Evolutionary conservation across 2,329 filamentous ascomycete species (phyloP).

Genomic region (Mollisiaceae sp.): DNA sequence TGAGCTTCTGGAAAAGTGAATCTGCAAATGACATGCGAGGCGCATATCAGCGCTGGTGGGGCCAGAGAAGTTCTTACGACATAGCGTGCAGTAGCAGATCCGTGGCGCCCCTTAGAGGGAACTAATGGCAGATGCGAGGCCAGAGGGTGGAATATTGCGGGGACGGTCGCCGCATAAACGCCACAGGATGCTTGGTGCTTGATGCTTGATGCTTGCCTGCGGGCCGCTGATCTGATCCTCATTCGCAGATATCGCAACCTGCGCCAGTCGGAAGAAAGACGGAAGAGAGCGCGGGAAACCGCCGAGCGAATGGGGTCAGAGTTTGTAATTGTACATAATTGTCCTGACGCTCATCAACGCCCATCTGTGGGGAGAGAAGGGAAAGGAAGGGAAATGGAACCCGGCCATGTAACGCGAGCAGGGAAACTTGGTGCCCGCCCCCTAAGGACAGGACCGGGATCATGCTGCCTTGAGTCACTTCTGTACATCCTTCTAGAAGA

Average conservation of each 20-base stretch:
- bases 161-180: constrained; percentile 2
- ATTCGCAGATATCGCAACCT: background rate
- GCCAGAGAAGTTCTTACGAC: constrained; percentile 14
- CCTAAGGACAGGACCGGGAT: no score
- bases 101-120: no score
- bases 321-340: background rate
- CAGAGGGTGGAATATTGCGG: background rate
- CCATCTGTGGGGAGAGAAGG: constrained; percentile 4
- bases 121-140: background rate
- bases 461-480: constrained; percentile 1
- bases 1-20: background rate
- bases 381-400: no score
- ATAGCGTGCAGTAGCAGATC: constrained; percentile 11
- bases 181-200: background rate
- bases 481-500: background rate
- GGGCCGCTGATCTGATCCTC: background rate
- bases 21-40: constrained; percentile 13
- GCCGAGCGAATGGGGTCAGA: background rate
- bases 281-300: no score
- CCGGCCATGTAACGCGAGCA: background rate
- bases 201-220: background rate
- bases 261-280: background rate
- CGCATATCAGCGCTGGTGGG: constrained; percentile 15
- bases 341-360: background rate
- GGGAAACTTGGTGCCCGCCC: constrained; percentile 1